These are phyloP conservation scores for Pseudozyma hubeiensis DNA, from an alignment of 1,284 basidiomycete species.

Conservation along the genomic window DNA sequence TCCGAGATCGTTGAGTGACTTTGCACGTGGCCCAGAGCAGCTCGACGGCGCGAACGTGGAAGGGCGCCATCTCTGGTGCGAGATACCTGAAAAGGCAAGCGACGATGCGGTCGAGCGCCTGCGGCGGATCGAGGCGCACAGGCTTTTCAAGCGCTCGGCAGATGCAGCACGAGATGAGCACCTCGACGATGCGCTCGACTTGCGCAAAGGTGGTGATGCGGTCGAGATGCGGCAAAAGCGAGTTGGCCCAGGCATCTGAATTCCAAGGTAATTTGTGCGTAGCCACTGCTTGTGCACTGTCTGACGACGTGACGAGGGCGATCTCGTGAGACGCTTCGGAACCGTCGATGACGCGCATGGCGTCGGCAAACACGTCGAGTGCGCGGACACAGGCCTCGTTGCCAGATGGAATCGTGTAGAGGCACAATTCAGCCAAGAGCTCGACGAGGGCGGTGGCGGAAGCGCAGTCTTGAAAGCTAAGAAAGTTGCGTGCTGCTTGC, in stretches of 20 bases:
- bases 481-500: conserved; percentile 42
- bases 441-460: conserved; percentile 34
- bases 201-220: conserved; percentile 38
- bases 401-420: conserved; percentile 7
- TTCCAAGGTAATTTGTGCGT: conserved; percentile 40
- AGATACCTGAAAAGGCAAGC: conserved; percentile 80
- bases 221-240: conserved; percentile 33
- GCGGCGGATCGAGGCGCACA: conserved; percentile 31
- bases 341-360: conserved; percentile 43
- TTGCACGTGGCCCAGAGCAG: conserved; percentile 78
- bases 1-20: conserved; percentile 24
- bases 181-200: conserved; percentile 48
- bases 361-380: conserved; percentile 47
- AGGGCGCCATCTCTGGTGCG: conserved; percentile 76
- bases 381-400: conserved; percentile 37
- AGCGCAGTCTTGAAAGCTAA: conserved; percentile 37
- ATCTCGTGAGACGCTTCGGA: conserved; percentile 32
- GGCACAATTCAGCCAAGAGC: conserved; percentile 23
- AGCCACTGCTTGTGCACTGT: not conserved
- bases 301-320: conserved; percentile 16
- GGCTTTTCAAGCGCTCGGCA: conserved; percentile 42
- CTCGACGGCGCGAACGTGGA: conserved; percentile 84
- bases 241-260: conserved; percentile 19
- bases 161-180: conserved; percentile 49
- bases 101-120: conserved; percentile 34